A percentile compares a stretch with the other conserved stretches of the same genome.
Evolutionary conservation across 345 rosid species (phyloP).

Genomic region (sweet orange (Citrus sinensis)): DVS_A1.0 CM039168.1:4312501-4313000

Average conservation of each 20-base stretch:
- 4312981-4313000: not conserved
- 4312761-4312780: not conserved
- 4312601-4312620: not conserved
- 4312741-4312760: constrained; percentile 12
- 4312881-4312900: not conserved
- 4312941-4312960: not conserved
- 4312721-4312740: not conserved
- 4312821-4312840: not conserved
- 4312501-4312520: not conserved
- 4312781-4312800: not conserved
- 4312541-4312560: not conserved
- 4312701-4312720: not conserved
- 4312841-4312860: not conserved
- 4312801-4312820: not conserved
- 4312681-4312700: not conserved
- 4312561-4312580: not conserved
- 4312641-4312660: too few relatives aligned
- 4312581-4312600: not conserved
- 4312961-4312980: not conserved
- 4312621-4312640: too few relatives aligned
- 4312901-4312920: not conserved
- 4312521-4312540: not conserved
- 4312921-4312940: not conserved
- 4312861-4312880: not conserved
- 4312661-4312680: not conserved